Percentiles rank a stretch among this genome's conserved stretches.
Conservation (phyloP, 352 stramenopile species). For the Pelagophyceae sp. region DNA sequence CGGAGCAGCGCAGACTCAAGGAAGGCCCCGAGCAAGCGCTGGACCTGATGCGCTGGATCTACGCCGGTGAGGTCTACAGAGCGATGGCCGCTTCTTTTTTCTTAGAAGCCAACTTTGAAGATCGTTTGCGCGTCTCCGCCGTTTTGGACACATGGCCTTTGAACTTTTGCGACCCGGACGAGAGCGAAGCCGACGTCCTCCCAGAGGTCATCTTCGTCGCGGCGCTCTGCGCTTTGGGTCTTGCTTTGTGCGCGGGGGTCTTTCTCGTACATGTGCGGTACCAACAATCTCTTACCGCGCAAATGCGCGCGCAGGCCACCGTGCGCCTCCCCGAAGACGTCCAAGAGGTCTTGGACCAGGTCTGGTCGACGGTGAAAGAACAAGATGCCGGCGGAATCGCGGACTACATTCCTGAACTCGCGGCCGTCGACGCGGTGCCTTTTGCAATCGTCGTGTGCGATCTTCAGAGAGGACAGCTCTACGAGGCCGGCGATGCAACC, state of each 20-base stretch:
- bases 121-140: too few species aligned
- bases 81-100: not conserved
- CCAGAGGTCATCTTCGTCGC: not conserved
- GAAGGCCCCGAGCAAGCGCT: not conserved
- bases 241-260: not conserved
- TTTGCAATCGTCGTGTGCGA: slow-evolving; percentile 40
- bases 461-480: slow-evolving; percentile 39
- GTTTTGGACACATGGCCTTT: not conserved
- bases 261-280: too few species aligned
- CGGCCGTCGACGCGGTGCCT: slow-evolving; percentile 33
- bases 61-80: not conserved
- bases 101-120: too few species aligned
- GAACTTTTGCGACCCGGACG: not conserved
- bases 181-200: too few species aligned
- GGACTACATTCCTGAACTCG: slow-evolving; percentile 41
- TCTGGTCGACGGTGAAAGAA: not conserved
- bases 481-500: slow-evolving; percentile 30
- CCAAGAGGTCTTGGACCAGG: not conserved
- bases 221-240: not conserved
- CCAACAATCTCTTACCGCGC: too few species aligned
- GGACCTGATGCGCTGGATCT: not conserved
- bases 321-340: not conserved
- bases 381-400: slow-evolving; percentile 30
- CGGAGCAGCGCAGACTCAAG: not conserved
- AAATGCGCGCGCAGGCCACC: not conserved